Evolutionary conservation across 192 early-diverging fungal genomes (phyloP), one percentile per base, ranked within the genome.

Genomic region (Helicostylum pulchrum): DNA sequence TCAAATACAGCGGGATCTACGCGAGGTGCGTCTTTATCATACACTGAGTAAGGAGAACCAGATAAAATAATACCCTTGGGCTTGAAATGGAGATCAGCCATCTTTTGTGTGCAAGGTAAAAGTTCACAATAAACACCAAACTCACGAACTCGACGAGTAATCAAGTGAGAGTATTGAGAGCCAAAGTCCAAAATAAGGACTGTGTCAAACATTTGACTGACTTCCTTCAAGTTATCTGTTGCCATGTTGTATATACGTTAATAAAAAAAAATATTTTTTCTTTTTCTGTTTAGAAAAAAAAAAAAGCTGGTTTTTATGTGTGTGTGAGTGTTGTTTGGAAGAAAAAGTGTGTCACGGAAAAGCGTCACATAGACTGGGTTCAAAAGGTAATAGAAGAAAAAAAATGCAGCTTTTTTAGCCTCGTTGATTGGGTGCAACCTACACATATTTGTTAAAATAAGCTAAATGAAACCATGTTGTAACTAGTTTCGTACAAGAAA

Each of bases 151-250:
- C 97, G 88, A 42, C 95, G 86, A 48, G 95, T 92, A 79, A 99
- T 96, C 72, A 99, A 85, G 73, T 99, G 95, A 12, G 95, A 95
- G 82, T 95, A 96, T 80, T 99, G 97, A 31, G 94, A 96, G 67
- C 97, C 97, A 88, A 97, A 97, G 82, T 99, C 97, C 64, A 99
- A 84, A 79, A 99, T 99, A 67, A 99, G 88, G 79, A 99, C 89
- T 64, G 94, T 96, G 76, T 99, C 94, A 73, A 92, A 94, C 70
- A 90, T 88, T 69, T 90, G 81, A 19, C 36, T 39, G 7, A 39
- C 78, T 65, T 87, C 83, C 71, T 90, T 83, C 65, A 94, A 87
- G 67, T 90, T 78, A 20, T 44, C 57, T 43, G 57, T 21, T 45
- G 57, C 36, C 57, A 59, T 59, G 17, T 2, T 54, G 39, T 59